Evolutionary conservation across 2,329 filamentous ascomycete genomes (phyloP).

Genomic region (Aspergillus costaricaensis): DNA sequence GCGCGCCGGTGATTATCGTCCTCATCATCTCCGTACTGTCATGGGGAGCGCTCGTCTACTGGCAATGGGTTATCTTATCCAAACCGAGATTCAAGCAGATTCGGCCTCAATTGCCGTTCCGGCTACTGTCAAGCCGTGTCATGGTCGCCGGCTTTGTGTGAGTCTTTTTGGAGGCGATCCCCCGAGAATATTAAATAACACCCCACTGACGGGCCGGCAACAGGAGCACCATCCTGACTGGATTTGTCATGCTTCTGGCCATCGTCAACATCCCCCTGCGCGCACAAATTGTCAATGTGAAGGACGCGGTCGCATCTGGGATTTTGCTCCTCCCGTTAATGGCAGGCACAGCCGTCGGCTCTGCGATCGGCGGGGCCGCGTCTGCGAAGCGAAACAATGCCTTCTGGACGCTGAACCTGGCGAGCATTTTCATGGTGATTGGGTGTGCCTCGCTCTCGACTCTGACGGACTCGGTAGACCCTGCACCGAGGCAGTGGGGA

Average conservation of each 20-base stretch:
- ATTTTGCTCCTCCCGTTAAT: conserved; percentile 6
- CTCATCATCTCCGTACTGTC: conserved; percentile 7
- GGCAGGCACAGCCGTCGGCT: conserved; percentile 2
- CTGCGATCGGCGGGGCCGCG: conserved; percentile 3
- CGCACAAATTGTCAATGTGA: conserved; percentile 6
- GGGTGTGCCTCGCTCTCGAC: conserved; percentile 8
- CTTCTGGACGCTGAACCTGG: conserved; percentile 13
- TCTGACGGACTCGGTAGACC: conserved; percentile 6
- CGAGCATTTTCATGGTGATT: conserved; percentile 11
- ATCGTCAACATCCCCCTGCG: conserved; percentile 8
- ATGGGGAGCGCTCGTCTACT: conserved; percentile 6
- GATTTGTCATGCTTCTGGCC: conserved; percentile 7
- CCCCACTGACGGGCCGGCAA: background rate
- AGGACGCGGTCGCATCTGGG: conserved; percentile 3
- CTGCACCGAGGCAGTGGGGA: conserved; percentile 5
- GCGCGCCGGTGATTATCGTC: conserved; percentile 1
- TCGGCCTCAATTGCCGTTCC: conserved; percentile 6
- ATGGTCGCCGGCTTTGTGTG: conserved; percentile 7
- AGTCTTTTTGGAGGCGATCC: background rate
- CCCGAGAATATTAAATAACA: background rate
- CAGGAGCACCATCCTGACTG: conserved; percentile 8
- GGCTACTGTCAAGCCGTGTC: conserved; percentile 4
- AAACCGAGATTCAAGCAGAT: background rate
- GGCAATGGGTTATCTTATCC: conserved; percentile 1
- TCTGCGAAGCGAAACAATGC: conserved; percentile 11